phyloP scores from a whole-genome alignment of 192 early-diverging fungal genomes.

The Phlyctochytrium planicorne region DNA sequence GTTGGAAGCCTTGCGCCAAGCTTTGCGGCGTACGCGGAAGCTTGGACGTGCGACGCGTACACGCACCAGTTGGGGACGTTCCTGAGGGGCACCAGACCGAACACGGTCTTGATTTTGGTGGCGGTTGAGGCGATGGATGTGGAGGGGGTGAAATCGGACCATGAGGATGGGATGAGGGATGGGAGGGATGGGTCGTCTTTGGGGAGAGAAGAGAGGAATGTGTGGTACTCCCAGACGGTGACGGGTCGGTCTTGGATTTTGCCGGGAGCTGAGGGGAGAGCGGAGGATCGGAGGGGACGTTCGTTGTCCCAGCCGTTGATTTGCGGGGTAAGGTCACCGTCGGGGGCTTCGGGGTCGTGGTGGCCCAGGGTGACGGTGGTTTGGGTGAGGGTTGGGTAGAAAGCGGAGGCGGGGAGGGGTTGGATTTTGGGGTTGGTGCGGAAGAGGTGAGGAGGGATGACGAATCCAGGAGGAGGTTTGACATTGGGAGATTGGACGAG shows the following conservation, averaged over 20 bases:
- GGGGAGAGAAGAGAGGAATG: constrained; percentile 42
- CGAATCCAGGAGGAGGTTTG: constrained; percentile 46
- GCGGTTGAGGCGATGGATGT: background rate
- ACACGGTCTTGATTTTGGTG: constrained; percentile 62
- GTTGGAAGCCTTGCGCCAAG: constrained; percentile 67
- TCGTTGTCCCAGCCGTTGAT: constrained; percentile 94
- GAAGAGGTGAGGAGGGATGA: constrained; percentile 16
- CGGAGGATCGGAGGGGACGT: constrained; percentile 47
- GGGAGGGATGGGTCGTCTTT: background rate
- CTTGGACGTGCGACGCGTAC: constrained; percentile 65
- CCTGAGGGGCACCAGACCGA: constrained; percentile 60
- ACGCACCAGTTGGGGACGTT: constrained; percentile 70
- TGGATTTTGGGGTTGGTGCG: constrained; percentile 10
- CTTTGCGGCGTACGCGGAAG: constrained; percentile 64
- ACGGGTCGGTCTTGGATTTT: constrained; percentile 76
- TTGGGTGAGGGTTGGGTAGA: constrained; percentile 20
- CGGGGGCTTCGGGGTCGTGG: constrained; percentile 52
- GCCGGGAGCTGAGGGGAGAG: constrained; percentile 42
- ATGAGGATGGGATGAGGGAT: constrained; percentile 54
- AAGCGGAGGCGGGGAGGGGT: constrained; percentile 4
- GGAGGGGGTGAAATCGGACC: constrained; percentile 35
- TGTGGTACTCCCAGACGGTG: constrained; percentile 72
- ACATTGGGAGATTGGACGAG: constrained; percentile 64
- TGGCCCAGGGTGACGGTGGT: constrained; percentile 61
- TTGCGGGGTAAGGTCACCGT: constrained; percentile 10